These are phyloP conservation scores for Tubosaeta sp. DNA, from an alignment of 768 basidiomycete genomes.

Conservation along the genomic window DNA sequence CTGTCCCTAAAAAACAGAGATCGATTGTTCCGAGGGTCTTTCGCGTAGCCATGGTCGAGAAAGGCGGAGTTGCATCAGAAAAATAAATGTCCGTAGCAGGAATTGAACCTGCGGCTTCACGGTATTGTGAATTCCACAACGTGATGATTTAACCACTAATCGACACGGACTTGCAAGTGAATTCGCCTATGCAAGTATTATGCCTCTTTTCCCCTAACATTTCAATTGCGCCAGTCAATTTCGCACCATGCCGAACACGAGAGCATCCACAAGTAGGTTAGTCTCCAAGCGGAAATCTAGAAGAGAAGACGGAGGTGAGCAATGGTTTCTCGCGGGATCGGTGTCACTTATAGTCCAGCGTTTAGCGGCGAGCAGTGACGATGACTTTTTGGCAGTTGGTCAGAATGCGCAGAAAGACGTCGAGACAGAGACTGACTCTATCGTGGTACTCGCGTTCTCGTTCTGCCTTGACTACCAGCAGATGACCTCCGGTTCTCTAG, in stretches of 20 bases:
- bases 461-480: not conserved
- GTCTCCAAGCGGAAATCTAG: not conserved
- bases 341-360: not conserved
- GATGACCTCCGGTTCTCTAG: conserved; percentile 4
- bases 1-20: conserved; percentile 76
- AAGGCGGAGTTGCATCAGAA: not conserved
- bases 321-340: too few species aligned
- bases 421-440: not conserved
- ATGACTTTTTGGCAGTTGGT: not conserved
- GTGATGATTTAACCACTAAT: conserved; percentile 42
- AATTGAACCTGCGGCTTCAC: conserved; percentile 38
- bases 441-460: conserved; percentile 6
- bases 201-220: not conserved
- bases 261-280: conserved; percentile 2
- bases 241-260: conserved; percentile 12
- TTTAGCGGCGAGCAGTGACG: conserved; percentile 3
- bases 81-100: conserved; percentile 35
- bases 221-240: not conserved
- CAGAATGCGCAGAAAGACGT: not conserved
- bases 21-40: conserved; percentile 36
- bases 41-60: conserved; percentile 15
- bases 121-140: conserved; percentile 35
- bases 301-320: conserved; percentile 1
- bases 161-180: conserved; percentile 32
- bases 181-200: not conserved